Conservation (phyloP, 345 rosid genomes). For the Crucihimalaya himalaica region DNA sequence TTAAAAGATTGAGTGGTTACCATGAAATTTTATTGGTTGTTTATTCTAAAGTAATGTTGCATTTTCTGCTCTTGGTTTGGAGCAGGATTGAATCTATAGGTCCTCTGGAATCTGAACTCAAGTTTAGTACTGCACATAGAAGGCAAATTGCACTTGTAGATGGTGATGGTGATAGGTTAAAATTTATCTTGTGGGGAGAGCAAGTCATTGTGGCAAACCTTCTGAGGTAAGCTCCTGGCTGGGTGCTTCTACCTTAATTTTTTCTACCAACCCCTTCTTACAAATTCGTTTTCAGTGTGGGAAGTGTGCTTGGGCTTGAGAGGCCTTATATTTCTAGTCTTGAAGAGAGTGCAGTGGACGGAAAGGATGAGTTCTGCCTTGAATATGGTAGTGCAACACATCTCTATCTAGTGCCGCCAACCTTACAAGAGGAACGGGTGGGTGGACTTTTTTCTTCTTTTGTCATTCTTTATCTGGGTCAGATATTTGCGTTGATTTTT, state of each 20-base stretch:
- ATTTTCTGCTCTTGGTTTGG: conserved; percentile 25
- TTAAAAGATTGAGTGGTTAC: conserved; percentile 17
- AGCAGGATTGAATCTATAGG: conserved; percentile 86
- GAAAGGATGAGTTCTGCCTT: conserved; percentile 64
- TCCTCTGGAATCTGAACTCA: conserved; percentile 63
- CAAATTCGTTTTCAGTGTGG: conserved; percentile 55
- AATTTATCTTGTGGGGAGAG: conserved; percentile 90
- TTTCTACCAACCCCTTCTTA: conserved; percentile 19
- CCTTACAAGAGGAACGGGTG: conserved; percentile 82
- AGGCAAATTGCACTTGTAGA: conserved; percentile 76
- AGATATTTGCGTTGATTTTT: conserved; percentile 18
- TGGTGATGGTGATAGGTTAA: conserved; percentile 60
- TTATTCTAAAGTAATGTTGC: neutral
- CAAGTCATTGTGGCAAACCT: conserved; percentile 79
- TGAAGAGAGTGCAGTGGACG: conserved; percentile 54
- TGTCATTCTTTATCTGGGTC: neutral
- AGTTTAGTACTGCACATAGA: conserved; percentile 51
- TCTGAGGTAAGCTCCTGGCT: conserved; percentile 64
- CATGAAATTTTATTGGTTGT: conserved; percentile 2
- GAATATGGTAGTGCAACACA: conserved; percentile 98
- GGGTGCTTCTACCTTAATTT: conserved; percentile 14
- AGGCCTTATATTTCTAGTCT: conserved; percentile 77
- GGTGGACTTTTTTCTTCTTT: conserved; percentile 9
- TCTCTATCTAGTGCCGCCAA: conserved; percentile 72
- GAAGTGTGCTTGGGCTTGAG: conserved; percentile 89